Base-by-base conservation (phyloP, 371 early-diverging fungal species). In the Capillidium rhysosporum region DNA sequence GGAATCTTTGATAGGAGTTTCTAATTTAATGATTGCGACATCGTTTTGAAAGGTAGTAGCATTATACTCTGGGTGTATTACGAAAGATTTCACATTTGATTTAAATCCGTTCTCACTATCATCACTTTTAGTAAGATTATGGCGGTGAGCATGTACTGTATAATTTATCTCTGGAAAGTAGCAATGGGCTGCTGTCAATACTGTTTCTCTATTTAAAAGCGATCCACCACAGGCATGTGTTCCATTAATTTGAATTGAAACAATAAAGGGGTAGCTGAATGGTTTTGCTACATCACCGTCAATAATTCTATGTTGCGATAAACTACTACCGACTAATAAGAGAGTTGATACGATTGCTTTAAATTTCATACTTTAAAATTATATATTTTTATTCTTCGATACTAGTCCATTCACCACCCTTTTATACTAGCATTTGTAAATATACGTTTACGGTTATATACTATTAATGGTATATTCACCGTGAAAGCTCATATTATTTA, bases 171-270 rank as follows among this genome's bases (percentile, higher is more conserved):
- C 7, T 24, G 23, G 23, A 24, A 10, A 3, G 8, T 4, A 8
- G 26, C 46, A 46, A n/a, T 46, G 46, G 25, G 46, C 46, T 9
- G 46, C 46, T 46, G 46, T 46, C 18, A 46, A 12, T 10, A 46
- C 25, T 24, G 46, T 24, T 8, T 21, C 2, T 7, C 10, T 10
- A 25, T 46, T 26, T 20, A 24, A 25, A 25, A 20, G 8, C 3
- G 25, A 10, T 24, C 46, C 46, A 24, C 46, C 46, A 26, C 46
- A 46, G 8, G 5, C 5, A 20, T 46, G 46, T 12, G 7, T 46
- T 24, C 46, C 46, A 18, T 46, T 7, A 25, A 10, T 4, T 24
- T 24, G 46, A 20, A 46, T 24, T 4, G 46, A 24, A 24, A 25
- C 46, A 3, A 46, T 20, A 46, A 24, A 24, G 7, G 46, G 23